Evolutionary conservation across 2,329 filamentous ascomycete species (phyloP).

Genomic region (Knufia fluminis): DNA sequence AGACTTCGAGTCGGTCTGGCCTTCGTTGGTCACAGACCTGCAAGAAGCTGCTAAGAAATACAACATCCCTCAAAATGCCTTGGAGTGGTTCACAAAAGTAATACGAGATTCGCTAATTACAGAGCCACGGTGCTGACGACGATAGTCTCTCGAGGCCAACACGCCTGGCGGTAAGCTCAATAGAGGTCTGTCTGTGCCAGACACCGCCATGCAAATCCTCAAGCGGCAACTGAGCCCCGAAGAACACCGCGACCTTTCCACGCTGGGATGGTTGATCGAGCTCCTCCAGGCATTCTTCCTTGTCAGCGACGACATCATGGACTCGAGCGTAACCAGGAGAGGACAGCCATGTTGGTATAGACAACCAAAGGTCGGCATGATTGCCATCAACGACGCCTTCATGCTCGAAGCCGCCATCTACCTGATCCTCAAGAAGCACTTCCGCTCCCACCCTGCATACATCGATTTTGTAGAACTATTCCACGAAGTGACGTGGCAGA

Average conservation of each 20-base stretch:
- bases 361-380: slow-evolving; percentile 78
- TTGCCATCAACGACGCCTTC: slow-evolving; percentile 97
- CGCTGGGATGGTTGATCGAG: slow-evolving; percentile 95
- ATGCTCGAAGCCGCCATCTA: slow-evolving; percentile 90
- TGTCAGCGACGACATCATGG: slow-evolving; percentile 98
- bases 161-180: slow-evolving; percentile 94
- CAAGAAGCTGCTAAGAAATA: slow-evolving; percentile 69
- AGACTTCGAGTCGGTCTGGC: slow-evolving; percentile 86
- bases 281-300: slow-evolving; percentile 98
- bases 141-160: slow-evolving; percentile 73
- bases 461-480: slow-evolving; percentile 90
- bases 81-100: slow-evolving; percentile 82
- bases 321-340: slow-evolving; percentile 85
- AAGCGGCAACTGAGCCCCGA: slow-evolving; percentile 61
- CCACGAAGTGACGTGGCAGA: slow-evolving; percentile 89
- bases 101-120: too few species aligned
- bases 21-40: slow-evolving; percentile 72
- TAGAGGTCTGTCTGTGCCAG: slow-evolving; percentile 93
- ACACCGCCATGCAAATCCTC: slow-evolving; percentile 75
- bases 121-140: neutral
- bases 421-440: slow-evolving; percentile 84
- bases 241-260: slow-evolving; percentile 80
- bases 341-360: slow-evolving; percentile 96
- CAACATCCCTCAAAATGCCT: slow-evolving; percentile 69
- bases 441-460: slow-evolving; percentile 78